Base-by-base conservation (phyloP, 2,329 filamentous ascomycete genomes). In the Diplodia scrobiculata region DNA sequence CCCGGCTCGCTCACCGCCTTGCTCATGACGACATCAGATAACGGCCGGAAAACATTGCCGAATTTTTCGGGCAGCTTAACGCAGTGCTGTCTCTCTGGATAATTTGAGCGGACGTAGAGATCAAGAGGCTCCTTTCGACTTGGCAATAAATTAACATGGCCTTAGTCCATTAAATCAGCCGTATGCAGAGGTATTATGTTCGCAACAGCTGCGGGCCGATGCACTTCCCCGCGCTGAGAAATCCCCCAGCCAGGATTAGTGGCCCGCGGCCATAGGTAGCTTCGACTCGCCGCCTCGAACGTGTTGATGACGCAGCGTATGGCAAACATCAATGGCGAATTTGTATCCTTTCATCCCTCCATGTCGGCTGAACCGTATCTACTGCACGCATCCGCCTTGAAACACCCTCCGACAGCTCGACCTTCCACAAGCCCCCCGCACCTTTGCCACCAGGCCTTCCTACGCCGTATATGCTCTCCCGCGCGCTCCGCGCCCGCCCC, bases 391-490 rank as follows among this genome's bases (percentile, higher is more conserved):
- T 50, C 58, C 58, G n/a, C 58, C 45, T 17, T 62, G 34, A 50
- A 48, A 6, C 38, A 5, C 4, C 17, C 21, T 11, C 41, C 9
- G 10, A 17, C 52, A 13, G n/a, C 52, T 36, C 17, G 5, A n/a
- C 17, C 14, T 14, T 10, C 29, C 10, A 5, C 58, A 34, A 14
- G 10, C 9, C 17, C 21, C 27, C 38, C 38, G 2, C 27, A 41
- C 9, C n/a, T 17, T 36, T n/a, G 29, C 25, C 58, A 29, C 36
- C 45, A 38, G 5, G 19, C 41, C 17, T 6, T 32, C 41, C 67
- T 27, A 45, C 52, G 41, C 64, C 58, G 68, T 68, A 66, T 67
- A 70, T 70, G 69, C 69, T 69, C 67, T 64, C 66, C 51, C 67
- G 65, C 45, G 55, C 63, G 13, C 54, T 69, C 62, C 66, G 48